Evolutionary conservation across 352 stramenopile genomes (phyloP).

Genomic region (Salisapilia sapeloensis): DNA sequence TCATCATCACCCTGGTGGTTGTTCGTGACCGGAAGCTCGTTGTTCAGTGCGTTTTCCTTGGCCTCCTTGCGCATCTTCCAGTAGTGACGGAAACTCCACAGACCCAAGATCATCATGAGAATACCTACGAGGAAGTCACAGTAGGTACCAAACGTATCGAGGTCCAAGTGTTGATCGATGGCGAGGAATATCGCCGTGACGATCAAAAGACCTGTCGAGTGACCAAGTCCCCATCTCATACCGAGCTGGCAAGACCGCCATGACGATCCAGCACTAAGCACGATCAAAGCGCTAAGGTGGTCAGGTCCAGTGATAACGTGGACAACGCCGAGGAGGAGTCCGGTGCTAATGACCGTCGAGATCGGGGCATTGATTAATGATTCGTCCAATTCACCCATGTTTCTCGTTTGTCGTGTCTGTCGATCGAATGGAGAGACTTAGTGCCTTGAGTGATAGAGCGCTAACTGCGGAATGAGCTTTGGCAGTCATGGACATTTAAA

Average conservation of each 20-base stretch:
- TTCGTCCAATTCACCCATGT: constrained; percentile 20
- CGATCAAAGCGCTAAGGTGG: constrained; percentile 77
- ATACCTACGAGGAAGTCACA: constrained; percentile 37
- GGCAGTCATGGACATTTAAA: too few relatives aligned
- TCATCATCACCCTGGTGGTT: background rate
- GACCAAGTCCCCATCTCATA: constrained; percentile 73
- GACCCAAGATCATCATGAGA: constrained; percentile 34
- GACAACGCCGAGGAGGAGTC: constrained; percentile 25
- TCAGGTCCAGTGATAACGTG: constrained; percentile 59
- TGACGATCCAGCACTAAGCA: constrained; percentile 55
- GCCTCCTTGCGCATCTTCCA: constrained; percentile 16
- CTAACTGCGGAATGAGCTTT: too few relatives aligned
- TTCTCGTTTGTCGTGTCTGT: too few relatives aligned
- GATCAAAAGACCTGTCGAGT: constrained; percentile 63
- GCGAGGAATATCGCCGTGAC: constrained; percentile 45
- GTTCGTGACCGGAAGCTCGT: constrained; percentile 1
- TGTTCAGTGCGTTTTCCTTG: constrained; percentile 8
- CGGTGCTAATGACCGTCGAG: constrained; percentile 24
- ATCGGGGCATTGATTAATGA: constrained; percentile 13
- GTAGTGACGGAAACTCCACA: constrained; percentile 22
- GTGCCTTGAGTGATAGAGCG: too few relatives aligned
- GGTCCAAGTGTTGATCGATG: constrained; percentile 13
- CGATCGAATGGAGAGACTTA: too few relatives aligned
- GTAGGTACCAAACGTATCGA: constrained; percentile 22
- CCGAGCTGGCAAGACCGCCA: constrained; percentile 56